Base-by-base conservation (phyloP, 129 eudicot genomes). In the Tagetes erecta region DNA sequence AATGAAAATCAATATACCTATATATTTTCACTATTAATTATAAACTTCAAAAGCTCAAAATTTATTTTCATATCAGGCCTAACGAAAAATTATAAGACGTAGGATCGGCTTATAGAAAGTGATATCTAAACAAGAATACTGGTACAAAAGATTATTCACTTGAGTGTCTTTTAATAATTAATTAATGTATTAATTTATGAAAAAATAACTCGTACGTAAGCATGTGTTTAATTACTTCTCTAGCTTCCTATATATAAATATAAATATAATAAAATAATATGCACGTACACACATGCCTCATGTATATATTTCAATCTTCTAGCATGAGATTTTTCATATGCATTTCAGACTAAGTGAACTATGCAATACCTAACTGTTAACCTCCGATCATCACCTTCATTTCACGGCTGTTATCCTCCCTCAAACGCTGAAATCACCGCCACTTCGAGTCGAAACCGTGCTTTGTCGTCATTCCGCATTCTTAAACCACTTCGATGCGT, bases 301-400 rank as follows among this genome's bases (percentile, higher is more conserved):
- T 75, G 20, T 76, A 40, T 55, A 58, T 42, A n/a, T 66, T n/a
- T 34, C 31, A 8, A 44, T 36, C 6, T 35, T 44, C 59, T 0
- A n/a, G 31, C 27, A 20, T 59, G 14, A 67, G n/a, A 67, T 41
- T 45, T 68, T 77, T 52, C 75, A 44, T 68, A 68, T 76, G 74
- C 74, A 76, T 64, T 70, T n/a, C 12, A 27, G 12, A 78, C 44
- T 63, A 56, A 8, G n/a, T 56, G 44, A 77, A 80, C 40, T 62
- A 87, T 87, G 92, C 87, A 82, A 83, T 72, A 84, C 45, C 81
- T 78, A 33, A 70, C 86, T 6, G 66, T 82, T 50, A 58, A 77
- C 67, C 82, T 71, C 86, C 86, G 82, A 13, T 70, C 79, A 45
- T 30, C 86, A 10, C 82, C 85, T 37, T 41, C 83, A 35, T 37